Evolutionary conservation across 108 stramenopile genomes (phyloP).

Genomic region (Nannochloropsis salina): DNA sequence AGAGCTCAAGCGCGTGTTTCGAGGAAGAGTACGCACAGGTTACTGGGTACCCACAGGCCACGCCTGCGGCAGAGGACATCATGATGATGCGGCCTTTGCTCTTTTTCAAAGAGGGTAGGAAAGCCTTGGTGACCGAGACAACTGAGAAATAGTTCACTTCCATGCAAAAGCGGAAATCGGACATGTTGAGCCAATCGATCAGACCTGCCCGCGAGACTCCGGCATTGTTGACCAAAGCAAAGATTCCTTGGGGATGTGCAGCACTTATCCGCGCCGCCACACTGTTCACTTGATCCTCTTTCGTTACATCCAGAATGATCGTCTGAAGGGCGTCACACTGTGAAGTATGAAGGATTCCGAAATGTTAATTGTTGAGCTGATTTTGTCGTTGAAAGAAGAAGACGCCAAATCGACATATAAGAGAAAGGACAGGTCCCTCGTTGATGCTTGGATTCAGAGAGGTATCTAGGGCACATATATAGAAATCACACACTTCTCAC

Average conservation of each 20-base stretch:
- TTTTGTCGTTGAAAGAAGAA: too few relatives aligned
- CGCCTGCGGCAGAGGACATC: not conserved
- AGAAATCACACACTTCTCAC: not conserved
- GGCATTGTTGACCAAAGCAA: slow-evolving; percentile 18
- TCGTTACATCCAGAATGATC: slow-evolving; percentile 7
- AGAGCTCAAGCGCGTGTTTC: slow-evolving; percentile 5
- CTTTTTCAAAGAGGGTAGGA: slow-evolving; percentile 21
- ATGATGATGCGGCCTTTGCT: slow-evolving; percentile 16
- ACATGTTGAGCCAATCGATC: slow-evolving; percentile 20
- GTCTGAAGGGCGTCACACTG: not conserved
- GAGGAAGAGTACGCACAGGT: slow-evolving; percentile 9
- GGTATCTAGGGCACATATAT: too few relatives aligned
- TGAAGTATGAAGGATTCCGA: too few relatives aligned
- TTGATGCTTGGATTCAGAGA: too few relatives aligned
- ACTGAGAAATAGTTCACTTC: slow-evolving; percentile 23
- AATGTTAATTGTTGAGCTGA: too few relatives aligned
- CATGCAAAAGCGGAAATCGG: slow-evolving; percentile 13
- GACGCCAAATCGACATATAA: too few relatives aligned
- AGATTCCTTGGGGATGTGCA: not conserved
- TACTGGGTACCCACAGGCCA: not conserved
- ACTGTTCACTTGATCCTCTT: not conserved
- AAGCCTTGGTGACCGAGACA: slow-evolving; percentile 18
- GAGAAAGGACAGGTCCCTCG: too few relatives aligned
- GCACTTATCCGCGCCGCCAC: not conserved
- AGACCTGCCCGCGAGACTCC: not conserved